Percentiles rank a stretch among this genome's conserved stretches.
phyloP scores from a whole-genome alignment of 768 basidiomycete species.

The Steccherinum ochraceum region DNA sequence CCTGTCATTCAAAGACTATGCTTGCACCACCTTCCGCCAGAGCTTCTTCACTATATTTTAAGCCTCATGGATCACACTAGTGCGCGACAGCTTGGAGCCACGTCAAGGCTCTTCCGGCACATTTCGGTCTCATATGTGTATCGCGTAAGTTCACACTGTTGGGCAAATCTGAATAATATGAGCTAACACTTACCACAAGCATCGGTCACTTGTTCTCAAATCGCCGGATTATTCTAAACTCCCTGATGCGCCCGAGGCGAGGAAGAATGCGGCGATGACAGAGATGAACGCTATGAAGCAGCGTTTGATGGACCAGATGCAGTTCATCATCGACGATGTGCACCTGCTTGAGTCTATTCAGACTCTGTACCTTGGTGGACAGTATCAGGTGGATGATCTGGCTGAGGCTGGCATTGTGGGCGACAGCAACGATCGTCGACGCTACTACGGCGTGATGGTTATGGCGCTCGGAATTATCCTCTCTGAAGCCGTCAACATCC shows the following conservation, averaged over 20 bases:
- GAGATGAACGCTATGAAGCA: neutral
- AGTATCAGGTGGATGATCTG: neutral
- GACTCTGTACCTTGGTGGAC: neutral
- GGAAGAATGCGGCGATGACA: neutral
- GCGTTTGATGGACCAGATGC: neutral
- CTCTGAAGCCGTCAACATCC: neutral
- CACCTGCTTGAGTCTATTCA: neutral
- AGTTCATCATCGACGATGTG: neutral
- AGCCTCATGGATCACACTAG: neutral
- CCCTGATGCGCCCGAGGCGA: neutral
- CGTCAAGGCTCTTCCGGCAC: neutral
- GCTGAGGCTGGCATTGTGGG: neutral
- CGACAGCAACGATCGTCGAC: neutral
- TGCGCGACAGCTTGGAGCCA: neutral
- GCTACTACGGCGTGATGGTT: neutral
- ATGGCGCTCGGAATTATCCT: neutral
- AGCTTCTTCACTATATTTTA: neutral
- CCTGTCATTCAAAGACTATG: neutral
- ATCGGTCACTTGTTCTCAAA: neutral
- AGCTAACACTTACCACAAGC: neutral
- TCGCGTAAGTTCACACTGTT: neutral
- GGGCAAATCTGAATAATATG: neutral
- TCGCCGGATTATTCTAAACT: neutral
- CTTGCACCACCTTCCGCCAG: neutral
- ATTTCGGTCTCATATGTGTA: neutral